Conservation (phyloP, 208 protist genomes). For the Wallacemonas collosoma region DNA sequence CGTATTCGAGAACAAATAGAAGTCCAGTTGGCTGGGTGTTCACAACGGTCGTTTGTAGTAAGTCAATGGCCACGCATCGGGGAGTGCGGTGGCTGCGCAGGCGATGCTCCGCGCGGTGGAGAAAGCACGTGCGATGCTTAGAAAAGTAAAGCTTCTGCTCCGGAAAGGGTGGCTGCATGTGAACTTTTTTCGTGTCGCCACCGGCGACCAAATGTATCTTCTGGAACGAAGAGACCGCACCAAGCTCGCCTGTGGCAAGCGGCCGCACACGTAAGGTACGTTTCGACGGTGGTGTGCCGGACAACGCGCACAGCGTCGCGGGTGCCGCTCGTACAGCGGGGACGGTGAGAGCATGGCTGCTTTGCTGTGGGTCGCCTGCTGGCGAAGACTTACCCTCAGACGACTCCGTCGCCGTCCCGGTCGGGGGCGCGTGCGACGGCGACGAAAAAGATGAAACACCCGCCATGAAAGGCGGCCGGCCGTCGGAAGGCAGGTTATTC, state of each 20-base stretch:
- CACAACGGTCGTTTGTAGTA: slow-evolving; percentile 20
- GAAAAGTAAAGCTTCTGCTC: slow-evolving; percentile 19
- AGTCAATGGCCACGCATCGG: slow-evolving; percentile 19
- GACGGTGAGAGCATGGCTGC: not conserved
- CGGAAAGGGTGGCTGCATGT: slow-evolving; percentile 10
- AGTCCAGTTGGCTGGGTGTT: not conserved
- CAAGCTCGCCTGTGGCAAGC: too few relatives aligned
- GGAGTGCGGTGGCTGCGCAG: slow-evolving; percentile 3
- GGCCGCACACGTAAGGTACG: slow-evolving; percentile 1
- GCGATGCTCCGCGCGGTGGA: slow-evolving; percentile 8
- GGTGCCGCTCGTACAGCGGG: not conserved
- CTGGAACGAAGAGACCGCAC: not conserved
- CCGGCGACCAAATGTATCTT: slow-evolving; percentile 5
- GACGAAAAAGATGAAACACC: not conserved
- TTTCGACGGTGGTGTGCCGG: slow-evolving; percentile 4
- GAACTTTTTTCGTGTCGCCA: slow-evolving; percentile 8
- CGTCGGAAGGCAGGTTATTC: not conserved
- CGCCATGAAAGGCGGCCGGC: not conserved
- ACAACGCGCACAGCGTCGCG: not conserved
- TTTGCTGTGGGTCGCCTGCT: not conserved
- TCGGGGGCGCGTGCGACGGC: not conserved
- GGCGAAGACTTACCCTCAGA: too few relatives aligned
- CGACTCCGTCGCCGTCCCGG: too few relatives aligned
- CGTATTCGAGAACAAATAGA: slow-evolving; percentile 20
- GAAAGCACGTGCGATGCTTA: slow-evolving; percentile 6